Percentiles rank a stretch among this genome's conserved stretches.
Evolutionary conservation across 192 early-diverging fungal genomes (phyloP).

Genomic region (Chytriomyces sp.): DNA sequence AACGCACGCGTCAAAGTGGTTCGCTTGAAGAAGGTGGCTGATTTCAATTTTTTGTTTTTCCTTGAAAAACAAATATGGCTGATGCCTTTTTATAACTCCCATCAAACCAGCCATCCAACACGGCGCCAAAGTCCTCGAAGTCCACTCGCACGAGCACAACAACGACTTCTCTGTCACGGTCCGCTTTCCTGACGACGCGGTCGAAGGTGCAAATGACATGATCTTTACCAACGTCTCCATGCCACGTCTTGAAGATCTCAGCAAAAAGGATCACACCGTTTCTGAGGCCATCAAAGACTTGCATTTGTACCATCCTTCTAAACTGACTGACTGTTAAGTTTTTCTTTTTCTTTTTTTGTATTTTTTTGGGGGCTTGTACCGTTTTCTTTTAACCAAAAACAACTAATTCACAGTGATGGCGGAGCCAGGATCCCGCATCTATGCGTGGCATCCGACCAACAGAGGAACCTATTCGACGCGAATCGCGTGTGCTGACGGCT

Average conservation of each 20-base stretch:
- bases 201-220: slow-evolving; percentile 9
- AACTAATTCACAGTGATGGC: slow-evolving; percentile 7
- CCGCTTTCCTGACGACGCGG: not conserved
- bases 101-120: not conserved
- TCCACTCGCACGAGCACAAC: slow-evolving; percentile 21
- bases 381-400: not conserved
- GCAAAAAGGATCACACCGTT: not conserved
- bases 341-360: not conserved
- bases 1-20: too few relatives aligned
- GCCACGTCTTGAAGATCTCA: not conserved
- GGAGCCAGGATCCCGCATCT: slow-evolving; percentile 17
- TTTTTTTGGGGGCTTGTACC: not conserved
- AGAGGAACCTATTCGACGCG: slow-evolving; percentile 4
- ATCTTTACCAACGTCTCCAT: slow-evolving; percentile 22
- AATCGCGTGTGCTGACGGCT: slow-evolving; percentile 16
- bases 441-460: slow-evolving; percentile 16
- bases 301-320: not conserved
- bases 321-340: slow-evolving; percentile 14
- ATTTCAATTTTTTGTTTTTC: not conserved
- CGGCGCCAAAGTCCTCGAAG: slow-evolving; percentile 1
- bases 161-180: slow-evolving; percentile 31
- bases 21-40: not conserved
- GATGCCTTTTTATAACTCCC: not conserved
- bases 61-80: too few relatives aligned
- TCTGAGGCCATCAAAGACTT: not conserved